These are phyloP conservation scores for Psilocybe azurescens DNA, from an alignment of 768 basidiomycete genomes.

Conservation along the genomic window DNA sequence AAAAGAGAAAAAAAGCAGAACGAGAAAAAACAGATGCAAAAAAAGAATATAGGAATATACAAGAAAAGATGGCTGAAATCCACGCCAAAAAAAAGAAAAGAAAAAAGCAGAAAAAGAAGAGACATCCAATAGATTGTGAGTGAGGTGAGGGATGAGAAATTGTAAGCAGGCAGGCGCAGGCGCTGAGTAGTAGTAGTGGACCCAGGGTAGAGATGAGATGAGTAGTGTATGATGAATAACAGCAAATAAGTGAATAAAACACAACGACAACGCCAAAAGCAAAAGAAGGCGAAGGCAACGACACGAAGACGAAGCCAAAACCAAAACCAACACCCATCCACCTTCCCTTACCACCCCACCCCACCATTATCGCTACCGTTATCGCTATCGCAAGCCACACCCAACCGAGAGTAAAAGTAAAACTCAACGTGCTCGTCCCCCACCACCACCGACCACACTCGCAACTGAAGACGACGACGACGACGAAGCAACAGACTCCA, in stretches of 20 bases:
- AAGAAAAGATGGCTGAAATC: constrained; percentile 1
- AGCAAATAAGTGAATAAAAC: constrained; percentile 8
- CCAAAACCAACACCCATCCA: background rate
- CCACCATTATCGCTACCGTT: background rate
- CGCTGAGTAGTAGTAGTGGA: background rate
- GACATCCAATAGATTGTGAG: background rate
- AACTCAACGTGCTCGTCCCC: constrained; percentile 26
- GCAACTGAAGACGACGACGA: constrained; percentile 3
- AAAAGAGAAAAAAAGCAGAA: background rate
- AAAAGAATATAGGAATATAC: background rate
- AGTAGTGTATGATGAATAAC: constrained; percentile 1
- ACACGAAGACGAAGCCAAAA: background rate
- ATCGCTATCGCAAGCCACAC: background rate
- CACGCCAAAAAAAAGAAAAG: background rate
- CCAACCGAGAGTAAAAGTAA: constrained; percentile 21
- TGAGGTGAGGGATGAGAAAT: background rate
- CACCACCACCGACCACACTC: constrained; percentile 6
- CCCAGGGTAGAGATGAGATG: background rate
- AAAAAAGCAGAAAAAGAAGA: background rate
- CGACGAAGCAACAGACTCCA: background rate
- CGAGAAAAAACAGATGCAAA: constrained; percentile 1
- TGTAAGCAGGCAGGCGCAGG: background rate
- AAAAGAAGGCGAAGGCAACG: constrained; percentile 1
- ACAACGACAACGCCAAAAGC: constrained; percentile 2
- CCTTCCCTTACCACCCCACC: background rate